Evolutionary conservation across 202 grass and related monocot species (phyloP).

Genomic region (Elaeis oleifera): DNA sequence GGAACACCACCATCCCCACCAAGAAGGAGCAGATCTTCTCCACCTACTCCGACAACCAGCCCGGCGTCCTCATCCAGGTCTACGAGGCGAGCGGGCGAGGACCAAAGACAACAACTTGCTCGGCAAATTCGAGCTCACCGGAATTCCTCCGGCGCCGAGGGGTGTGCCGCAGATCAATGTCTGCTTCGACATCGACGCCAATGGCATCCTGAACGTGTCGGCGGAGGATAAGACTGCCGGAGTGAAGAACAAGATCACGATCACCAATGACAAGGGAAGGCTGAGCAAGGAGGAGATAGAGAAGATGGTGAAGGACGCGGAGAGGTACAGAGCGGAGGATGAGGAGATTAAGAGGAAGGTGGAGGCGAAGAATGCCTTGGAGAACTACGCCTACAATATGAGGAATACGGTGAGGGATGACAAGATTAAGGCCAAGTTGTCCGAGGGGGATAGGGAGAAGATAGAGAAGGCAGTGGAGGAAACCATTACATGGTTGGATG

Average conservation of each 20-base stretch:
- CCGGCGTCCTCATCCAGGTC: constrained; percentile 16
- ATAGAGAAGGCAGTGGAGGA: constrained; percentile 18
- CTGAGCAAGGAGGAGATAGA: constrained; percentile 29
- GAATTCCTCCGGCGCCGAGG: constrained; percentile 16
- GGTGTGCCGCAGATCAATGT: constrained; percentile 23
- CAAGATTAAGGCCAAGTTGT: constrained; percentile 14
- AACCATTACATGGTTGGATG: constrained; percentile 12
- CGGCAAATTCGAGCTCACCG: constrained; percentile 24
- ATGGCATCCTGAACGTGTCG: constrained; percentile 24
- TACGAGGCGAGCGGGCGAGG: constrained; percentile 19
- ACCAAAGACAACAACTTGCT: constrained; percentile 21
- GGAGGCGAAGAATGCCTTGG: constrained; percentile 22
- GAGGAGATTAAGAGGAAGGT: constrained; percentile 22
- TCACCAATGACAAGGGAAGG: constrained; percentile 25
- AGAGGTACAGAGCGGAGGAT: constrained; percentile 23
- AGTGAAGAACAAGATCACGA: constrained; percentile 21
- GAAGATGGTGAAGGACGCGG: constrained; percentile 17
- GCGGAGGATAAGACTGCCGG: constrained; percentile 26
- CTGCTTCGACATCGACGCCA: constrained; percentile 23
- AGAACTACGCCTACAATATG: constrained; percentile 28
- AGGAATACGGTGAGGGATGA: constrained; percentile 19
- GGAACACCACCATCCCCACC: constrained; percentile 23
- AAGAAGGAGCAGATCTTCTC: constrained; percentile 27
- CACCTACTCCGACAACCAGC: constrained; percentile 19
- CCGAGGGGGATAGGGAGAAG: neutral